These are phyloP conservation scores for Fusarium mexicanum DNA, from an alignment of 2,329 filamentous ascomycete genomes.

Conservation along the genomic window DNA sequence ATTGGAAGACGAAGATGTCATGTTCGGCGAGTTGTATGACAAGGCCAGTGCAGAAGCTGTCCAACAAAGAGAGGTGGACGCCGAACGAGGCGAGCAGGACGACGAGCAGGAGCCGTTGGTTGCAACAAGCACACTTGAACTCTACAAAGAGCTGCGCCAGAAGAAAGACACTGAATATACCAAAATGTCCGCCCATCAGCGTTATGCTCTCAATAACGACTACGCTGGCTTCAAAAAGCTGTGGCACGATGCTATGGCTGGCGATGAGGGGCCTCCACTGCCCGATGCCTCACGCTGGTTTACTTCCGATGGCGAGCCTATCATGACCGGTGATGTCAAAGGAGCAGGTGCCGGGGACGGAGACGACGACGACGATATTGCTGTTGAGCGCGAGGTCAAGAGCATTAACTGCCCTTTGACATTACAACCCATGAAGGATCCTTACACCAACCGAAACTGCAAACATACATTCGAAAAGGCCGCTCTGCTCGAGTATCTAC, in stretches of 20 bases:
- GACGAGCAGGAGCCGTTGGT: constrained; percentile 39
- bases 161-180: constrained; percentile 56
- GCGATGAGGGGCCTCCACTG: constrained; percentile 59
- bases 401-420: constrained; percentile 78
- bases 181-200: constrained; percentile 53
- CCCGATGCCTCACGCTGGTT: constrained; percentile 67
- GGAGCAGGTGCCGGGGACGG: constrained; percentile 50
- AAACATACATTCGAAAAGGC: constrained; percentile 77
- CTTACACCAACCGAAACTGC: constrained; percentile 73
- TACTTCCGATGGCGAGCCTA: constrained; percentile 55
- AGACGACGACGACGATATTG: constrained; percentile 74
- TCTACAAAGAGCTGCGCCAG: constrained; percentile 51
- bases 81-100: constrained; percentile 33
- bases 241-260: constrained; percentile 64
- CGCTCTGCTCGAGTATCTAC: constrained; percentile 67
- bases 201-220: constrained; percentile 66
- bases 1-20: constrained; percentile 58
- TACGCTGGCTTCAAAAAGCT: constrained; percentile 68
- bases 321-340: constrained; percentile 43
- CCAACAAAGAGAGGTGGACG: constrained; percentile 11
- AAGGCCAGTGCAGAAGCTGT: constrained; percentile 35
- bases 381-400: constrained; percentile 69
- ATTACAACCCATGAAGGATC: constrained; percentile 70
- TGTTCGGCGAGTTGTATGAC: constrained; percentile 51
- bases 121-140: constrained; percentile 41